Base-by-base conservation (phyloP, 352 stramenopile species). In the Stramenopiles sp. region DNA sequence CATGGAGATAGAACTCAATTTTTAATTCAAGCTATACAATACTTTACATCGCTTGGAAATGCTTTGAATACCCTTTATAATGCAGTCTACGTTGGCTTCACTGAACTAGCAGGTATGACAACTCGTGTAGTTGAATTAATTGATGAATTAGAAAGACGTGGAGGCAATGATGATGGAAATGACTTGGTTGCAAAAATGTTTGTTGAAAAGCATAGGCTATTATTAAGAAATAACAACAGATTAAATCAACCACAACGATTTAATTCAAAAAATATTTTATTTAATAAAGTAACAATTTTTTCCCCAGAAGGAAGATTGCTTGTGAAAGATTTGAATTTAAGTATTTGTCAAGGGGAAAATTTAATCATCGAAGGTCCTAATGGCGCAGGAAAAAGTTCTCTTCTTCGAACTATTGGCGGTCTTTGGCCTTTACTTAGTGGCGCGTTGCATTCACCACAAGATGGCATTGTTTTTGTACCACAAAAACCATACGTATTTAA, bases 11-110 rank as follows among this genome's bases (percentile, higher is more conserved):
- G 65, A 13, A 76, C 65, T 7, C 65, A 76, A 33, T 76, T 13
- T 33, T 33, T 76, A 20, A 7, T 76, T 31, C 65, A 76, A 13
- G 30, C 65, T 7, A 76, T 76, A 13, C 65, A 76, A 13, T 76
- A 76, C 65, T 76, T 76, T 76, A 76, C 30, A 7, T 33, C 65
- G 31, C 65, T 76, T 13, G 65, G 30, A 33, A 76, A 33, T 76
- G 65, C 65, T 4, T 33, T 76, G 31, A 76, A 76, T 20, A 33
- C 65, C 4, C 30, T 76, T 31, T 76, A 76, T 20, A 76, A 76
- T 20, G 31, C 30, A 7, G 65, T 33, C 65, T 76, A 76, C 31
- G 65, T 76, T 13, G 65, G 65, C 30, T 76, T 76, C 13, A 76
- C 65, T 31, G 65, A 76, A 13, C 31, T 76, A 13, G 65, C 65